phyloP scores from a whole-genome alignment of 1,284 basidiomycete species.

The Neonothopanus nambi region DNA sequence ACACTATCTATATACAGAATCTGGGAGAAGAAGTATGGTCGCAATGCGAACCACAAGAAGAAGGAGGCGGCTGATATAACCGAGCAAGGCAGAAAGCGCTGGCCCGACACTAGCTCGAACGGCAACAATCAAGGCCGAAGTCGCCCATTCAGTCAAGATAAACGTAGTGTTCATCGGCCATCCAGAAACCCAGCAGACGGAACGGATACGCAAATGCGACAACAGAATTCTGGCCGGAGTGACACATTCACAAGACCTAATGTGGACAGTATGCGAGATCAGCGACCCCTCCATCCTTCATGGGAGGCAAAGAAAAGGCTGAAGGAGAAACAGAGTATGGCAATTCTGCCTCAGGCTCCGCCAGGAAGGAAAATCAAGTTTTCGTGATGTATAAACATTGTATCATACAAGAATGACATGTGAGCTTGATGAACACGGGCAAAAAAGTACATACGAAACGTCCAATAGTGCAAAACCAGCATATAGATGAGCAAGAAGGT shows the following conservation, averaged over 20 bases:
- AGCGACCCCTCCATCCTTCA: slow-evolving; percentile 73
- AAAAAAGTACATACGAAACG: no score
- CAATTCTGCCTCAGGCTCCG: slow-evolving; percentile 50
- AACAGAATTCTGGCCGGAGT: slow-evolving; percentile 19
- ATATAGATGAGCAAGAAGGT: no score
- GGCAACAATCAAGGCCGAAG: neutral
- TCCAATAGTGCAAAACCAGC: no score
- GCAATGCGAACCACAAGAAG: slow-evolving; percentile 88
- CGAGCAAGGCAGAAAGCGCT: slow-evolving; percentile 21
- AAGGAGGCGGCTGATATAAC: slow-evolving; percentile 43
- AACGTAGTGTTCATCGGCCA: neutral
- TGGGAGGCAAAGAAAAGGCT: slow-evolving; percentile 89
- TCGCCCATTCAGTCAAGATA: slow-evolving; percentile 2
- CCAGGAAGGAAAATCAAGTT: slow-evolving; percentile 73
- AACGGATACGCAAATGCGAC: slow-evolving; percentile 19
- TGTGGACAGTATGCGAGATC: neutral
- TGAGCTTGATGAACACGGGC: no score
- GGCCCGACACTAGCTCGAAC: slow-evolving; percentile 3
- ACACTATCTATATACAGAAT: slow-evolving; percentile 57
- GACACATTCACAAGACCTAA: neutral
- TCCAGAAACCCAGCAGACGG: neutral
- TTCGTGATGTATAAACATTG: no score
- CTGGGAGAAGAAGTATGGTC: slow-evolving; percentile 97
- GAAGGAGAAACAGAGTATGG: slow-evolving; percentile 59
- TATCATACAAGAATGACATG: no score